Base-by-base conservation (phyloP, 768 basidiomycete species). In the Auriculariales sp. region DNA sequence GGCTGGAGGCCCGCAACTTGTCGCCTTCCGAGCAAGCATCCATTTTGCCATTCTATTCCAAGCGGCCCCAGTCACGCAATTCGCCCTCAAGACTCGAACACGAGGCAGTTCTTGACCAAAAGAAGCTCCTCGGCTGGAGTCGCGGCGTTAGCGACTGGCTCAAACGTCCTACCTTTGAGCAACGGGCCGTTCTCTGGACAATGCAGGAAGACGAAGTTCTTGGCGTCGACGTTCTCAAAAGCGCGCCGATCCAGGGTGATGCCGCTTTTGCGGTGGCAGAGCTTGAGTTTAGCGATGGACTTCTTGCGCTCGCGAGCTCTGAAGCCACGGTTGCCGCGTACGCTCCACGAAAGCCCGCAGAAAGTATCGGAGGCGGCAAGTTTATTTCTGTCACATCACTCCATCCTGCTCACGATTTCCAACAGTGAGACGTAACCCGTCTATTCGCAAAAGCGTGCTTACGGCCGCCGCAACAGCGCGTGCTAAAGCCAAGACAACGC, bases 131-230 rank as follows among this genome's bases (percentile, higher is more conserved):
- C 17, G 32, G 47, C n/a, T 58, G 63, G 33, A 81, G 79, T 58
- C 66, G 66, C 12, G 79, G 81, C 49, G 66, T 89, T 42, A 71
- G 70, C 35, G 71, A 66, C n/a, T 89, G 86, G 86, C 69, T 77
- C 53, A 67, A 70, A 31, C 79, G 85, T 3, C 79, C 81, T 24
- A 81, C 81, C 59, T 87, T 84, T 60, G 85, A 89, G 62, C 83
- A 88, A 50, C 70, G 83, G 28, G 66, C 74, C 54, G 63, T 67
- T 25, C 66, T 83, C 3, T 82, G 78, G 67, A 50, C 28, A 22
- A 30, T 49, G 44, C 27, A 62, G 72, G 39, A 44, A 24, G 22
- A 19, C 12, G 39, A 44, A 19, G 39, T 44, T 5, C 39, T 44
- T 5, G 39, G 39, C 39, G n/a, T n/a, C n/a, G 39, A 44, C 7